Conservation (phyloP, 768 basidiomycete genomes). For the Auricularia auricula-judae region DNA sequence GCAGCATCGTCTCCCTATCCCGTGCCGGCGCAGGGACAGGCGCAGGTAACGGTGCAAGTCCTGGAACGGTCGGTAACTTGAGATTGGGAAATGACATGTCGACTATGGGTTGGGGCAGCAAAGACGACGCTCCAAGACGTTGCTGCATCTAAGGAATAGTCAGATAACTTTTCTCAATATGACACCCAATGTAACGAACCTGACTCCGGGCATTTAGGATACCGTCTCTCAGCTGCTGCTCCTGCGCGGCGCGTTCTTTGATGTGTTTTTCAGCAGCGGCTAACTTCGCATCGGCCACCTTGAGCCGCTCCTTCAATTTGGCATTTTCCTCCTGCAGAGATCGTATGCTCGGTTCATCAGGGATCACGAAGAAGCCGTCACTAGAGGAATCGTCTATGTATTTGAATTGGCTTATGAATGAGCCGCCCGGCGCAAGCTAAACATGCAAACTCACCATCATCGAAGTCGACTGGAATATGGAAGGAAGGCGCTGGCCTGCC, state of each 20-base stretch:
- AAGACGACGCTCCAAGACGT: slow-evolving; percentile 4
- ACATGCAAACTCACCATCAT: not conserved
- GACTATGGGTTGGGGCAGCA: slow-evolving; percentile 43
- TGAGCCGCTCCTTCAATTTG: slow-evolving; percentile 49
- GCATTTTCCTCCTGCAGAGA: slow-evolving; percentile 59
- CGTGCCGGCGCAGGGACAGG: slow-evolving; percentile 40
- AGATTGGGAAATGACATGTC: slow-evolving; percentile 1
- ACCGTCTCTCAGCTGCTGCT: slow-evolving; percentile 67
- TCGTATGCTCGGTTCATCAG: slow-evolving; percentile 42
- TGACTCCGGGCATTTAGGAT: slow-evolving; percentile 61
- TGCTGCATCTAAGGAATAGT: slow-evolving; percentile 5
- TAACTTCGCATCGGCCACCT: slow-evolving; percentile 44
- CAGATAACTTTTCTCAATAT: not conserved
- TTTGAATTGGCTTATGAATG: slow-evolving; percentile 2
- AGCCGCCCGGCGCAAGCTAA: not conserved
- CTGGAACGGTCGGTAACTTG: not conserved
- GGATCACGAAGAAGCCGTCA: slow-evolving; percentile 70
- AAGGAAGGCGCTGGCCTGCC: not conserved
- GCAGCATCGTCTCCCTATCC: slow-evolving; percentile 40
- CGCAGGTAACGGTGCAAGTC: slow-evolving; percentile 28
- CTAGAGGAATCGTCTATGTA: slow-evolving; percentile 53
- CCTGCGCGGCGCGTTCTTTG: slow-evolving; percentile 66
- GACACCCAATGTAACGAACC: slow-evolving; percentile 28
- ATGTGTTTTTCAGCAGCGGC: slow-evolving; percentile 51
- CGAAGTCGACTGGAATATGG: slow-evolving; percentile 39